Conservation (phyloP, 805 yeast genomes). For the Hanseniaspora osmophila region DNA sequence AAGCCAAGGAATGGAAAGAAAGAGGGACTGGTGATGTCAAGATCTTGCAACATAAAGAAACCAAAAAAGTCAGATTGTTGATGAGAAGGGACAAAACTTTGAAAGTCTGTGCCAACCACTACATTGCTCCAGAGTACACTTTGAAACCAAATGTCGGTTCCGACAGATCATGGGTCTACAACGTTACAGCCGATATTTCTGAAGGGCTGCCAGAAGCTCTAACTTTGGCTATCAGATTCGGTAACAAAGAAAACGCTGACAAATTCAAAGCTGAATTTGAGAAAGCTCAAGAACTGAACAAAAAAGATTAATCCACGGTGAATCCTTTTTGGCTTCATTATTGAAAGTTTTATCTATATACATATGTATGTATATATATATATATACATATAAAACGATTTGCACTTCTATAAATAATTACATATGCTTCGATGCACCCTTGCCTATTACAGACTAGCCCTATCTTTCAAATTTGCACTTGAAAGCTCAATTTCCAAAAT, state of each 20-base stretch:
- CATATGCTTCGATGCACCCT: too few relatives aligned
- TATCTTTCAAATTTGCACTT: too few relatives aligned
- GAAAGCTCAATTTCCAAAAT: too few relatives aligned
- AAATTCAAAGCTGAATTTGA: constrained; percentile 87
- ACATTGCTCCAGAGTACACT: constrained; percentile 64
- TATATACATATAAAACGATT: too few relatives aligned
- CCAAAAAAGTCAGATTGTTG: constrained; percentile 73
- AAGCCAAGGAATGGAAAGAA: constrained; percentile 92
- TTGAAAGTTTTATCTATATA: not conserved
- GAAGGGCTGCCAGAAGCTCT: constrained; percentile 94
- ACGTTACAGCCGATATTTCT: constrained; percentile 83
- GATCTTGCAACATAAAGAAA: constrained; percentile 75
- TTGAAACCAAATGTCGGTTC: constrained; percentile 90
- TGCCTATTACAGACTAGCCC: too few relatives aligned
- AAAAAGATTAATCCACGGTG: constrained; percentile 18
- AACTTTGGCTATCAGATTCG: constrained; percentile 92
- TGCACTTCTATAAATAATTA: too few relatives aligned
- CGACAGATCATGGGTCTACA: constrained; percentile 97
- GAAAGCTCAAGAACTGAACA: constrained; percentile 61
- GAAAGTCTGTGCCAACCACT: constrained; percentile 96
- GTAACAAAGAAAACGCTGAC: constrained; percentile 84
- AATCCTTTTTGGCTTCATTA: not conserved
- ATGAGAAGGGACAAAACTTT: constrained; percentile 99
- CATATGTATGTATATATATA: not conserved
- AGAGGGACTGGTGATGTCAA: constrained; percentile 98